Evolutionary conservation across 176 grass and related monocot genomes (phyloP).

Genomic region (Aegilops tauschii): DNA sequence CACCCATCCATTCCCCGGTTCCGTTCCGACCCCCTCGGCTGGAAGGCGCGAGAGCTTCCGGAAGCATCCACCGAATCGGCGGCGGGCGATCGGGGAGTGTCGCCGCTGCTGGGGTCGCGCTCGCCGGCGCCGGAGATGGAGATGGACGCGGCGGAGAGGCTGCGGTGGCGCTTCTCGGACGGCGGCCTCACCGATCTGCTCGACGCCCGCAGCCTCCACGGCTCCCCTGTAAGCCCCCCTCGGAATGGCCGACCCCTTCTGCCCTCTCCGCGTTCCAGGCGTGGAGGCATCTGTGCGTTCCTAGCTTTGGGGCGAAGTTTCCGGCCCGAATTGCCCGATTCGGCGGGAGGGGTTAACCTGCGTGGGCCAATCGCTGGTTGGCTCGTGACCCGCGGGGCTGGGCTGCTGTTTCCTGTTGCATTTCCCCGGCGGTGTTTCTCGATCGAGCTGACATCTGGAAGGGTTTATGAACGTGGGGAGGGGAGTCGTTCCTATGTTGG

Average conservation of each 20-base stretch:
- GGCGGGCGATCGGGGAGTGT: slow-evolving; percentile 6
- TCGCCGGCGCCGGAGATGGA: slow-evolving; percentile 13
- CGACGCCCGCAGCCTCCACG: slow-evolving; percentile 49
- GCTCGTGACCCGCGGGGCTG: too few species aligned
- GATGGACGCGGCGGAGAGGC: slow-evolving; percentile 51
- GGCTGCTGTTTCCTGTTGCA: too few species aligned
- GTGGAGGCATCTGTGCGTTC: not conserved
- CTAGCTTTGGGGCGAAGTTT: slow-evolving; percentile 1
- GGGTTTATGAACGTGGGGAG: slow-evolving; percentile 22
- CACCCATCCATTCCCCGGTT: not conserved
- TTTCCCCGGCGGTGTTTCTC: not conserved
- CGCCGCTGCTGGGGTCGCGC: not conserved
- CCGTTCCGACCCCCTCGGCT: not conserved
- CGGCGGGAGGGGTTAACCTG: not conserved
- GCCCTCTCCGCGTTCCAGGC: not conserved
- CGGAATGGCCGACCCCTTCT: not conserved
- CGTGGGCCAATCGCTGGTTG: too few species aligned
- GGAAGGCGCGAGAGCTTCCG: slow-evolving; percentile 26
- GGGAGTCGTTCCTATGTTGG: not conserved
- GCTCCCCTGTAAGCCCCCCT: slow-evolving; percentile 28
- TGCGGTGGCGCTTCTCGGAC: slow-evolving; percentile 62
- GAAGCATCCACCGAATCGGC: slow-evolving; percentile 23
- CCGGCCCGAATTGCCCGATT: not conserved
- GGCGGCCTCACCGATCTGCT: slow-evolving; percentile 61
- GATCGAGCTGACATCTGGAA: not conserved